Evolutionary conservation across 2,329 filamentous ascomycete species (phyloP).

Genomic region (Hypoxylon sp.): DNA sequence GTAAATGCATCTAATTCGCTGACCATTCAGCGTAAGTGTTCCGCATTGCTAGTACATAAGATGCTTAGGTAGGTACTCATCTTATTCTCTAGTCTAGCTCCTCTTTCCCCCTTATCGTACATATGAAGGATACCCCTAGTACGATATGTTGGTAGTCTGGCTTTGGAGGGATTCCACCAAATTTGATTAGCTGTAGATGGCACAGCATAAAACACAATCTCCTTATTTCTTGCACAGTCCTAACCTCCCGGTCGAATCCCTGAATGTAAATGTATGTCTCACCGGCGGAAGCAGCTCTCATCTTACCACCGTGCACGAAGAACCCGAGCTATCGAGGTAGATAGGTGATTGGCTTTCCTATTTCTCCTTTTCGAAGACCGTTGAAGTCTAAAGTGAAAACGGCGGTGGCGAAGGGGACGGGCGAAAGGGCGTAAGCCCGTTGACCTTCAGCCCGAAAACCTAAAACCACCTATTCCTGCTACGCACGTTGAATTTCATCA

Average conservation of each 20-base stretch:
- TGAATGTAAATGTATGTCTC: conserved; percentile 18
- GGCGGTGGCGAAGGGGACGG: not conserved
- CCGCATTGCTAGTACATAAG: no score
- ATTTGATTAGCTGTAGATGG: not conserved
- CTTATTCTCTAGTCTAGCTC: not conserved
- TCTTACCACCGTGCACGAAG: not conserved
- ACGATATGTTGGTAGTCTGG: conserved; percentile 1
- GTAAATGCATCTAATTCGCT: not conserved
- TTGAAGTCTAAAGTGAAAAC: conserved; percentile 13
- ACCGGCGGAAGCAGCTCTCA: conserved; percentile 4
- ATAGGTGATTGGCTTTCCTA: conserved; percentile 1
- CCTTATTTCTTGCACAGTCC: not conserved
- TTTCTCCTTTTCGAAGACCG: not conserved
- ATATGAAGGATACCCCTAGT: not conserved
- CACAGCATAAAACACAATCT: conserved; percentile 13
- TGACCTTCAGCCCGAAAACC: conserved; percentile 22
- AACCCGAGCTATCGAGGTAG: not conserved
- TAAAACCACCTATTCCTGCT: conserved; percentile 6
- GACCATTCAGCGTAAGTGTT: not conserved
- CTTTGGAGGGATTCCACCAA: not conserved
- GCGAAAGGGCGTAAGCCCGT: not conserved
- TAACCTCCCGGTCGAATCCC: not conserved
- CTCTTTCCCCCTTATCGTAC: not conserved
- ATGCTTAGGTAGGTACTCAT: not conserved
- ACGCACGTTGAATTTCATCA: not conserved